Conservation (phyloP, 306 rosid species). For the Glycine tomentella region DNA sequence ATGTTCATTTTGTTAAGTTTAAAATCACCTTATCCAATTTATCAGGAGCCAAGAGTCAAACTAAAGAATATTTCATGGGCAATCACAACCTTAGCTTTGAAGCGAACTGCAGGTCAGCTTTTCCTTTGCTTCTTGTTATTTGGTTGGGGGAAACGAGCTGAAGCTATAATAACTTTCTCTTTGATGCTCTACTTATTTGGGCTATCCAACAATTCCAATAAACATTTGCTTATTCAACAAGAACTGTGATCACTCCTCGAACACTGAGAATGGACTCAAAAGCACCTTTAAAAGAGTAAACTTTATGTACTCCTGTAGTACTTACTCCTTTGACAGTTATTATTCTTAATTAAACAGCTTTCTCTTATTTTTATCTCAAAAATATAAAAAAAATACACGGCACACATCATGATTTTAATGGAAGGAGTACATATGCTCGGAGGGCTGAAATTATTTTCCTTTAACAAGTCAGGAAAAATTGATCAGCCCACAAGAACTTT, state of each 20-base stretch:
- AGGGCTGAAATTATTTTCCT: not conserved
- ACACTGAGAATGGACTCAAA: conserved; percentile 4
- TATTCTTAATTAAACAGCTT: not conserved
- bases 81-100: too few relatives aligned
- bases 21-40: not conserved
- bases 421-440: not conserved
- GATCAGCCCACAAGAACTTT: not conserved
- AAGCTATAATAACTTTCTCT: conserved; percentile 28
- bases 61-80: too few relatives aligned
- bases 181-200: not conserved
- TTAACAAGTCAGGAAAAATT: not conserved
- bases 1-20: too few relatives aligned
- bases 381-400: not conserved
- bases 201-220: not conserved
- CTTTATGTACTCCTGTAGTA: not conserved
- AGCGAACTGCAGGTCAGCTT: too few relatives aligned
- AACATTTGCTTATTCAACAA: conserved; percentile 10
- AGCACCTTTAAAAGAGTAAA: conserved; percentile 3
- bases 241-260: conserved; percentile 21
- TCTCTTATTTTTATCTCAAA: not conserved
- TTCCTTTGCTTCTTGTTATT: not conserved
- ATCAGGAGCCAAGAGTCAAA: too few relatives aligned
- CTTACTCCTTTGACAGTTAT: not conserved
- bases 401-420: not conserved
- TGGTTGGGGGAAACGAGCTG: conserved; percentile 18